Evolutionary conservation across 2,329 filamentous ascomycete genomes (phyloP), one percentile per base, ranked within the genome.

Genomic region (Stromatinia cepivora): DNA sequence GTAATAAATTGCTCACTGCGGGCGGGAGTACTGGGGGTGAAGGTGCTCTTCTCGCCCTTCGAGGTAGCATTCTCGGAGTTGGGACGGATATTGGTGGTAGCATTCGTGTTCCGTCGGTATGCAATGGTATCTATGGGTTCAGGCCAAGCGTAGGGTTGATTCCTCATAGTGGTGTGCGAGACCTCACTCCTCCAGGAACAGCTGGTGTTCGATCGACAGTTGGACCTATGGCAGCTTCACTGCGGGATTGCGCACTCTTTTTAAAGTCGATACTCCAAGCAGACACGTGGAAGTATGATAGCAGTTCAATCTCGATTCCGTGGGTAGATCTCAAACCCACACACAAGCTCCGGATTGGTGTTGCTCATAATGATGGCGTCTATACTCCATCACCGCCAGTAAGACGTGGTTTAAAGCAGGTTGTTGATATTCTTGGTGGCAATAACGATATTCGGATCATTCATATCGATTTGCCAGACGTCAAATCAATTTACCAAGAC

Each of bases 401-500:
- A 11, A 48, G 22, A 39, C 53, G 65, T 6, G 45, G 7, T 59
- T 45, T 59, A 3, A 45, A 45, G 15, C 22, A 45, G 13, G 57
- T 28, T 20, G 13, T 45, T 17, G 57, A 59, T 5, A 20, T n/a
- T 1, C 36, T 59, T 9, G 2, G 13, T 45, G 36, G 9, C 2
- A 20, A 45, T 15, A 39, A 42, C 2, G 13, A 28, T 0, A 13
- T 59, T 6, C 31, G 28, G 13, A 20, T 59, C 8, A 45, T 59
- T 25, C 1, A 15, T 20, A 52, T 59, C 9, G 1, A 59, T 59
- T 1, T 59, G 17, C n/a, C n/a, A 2, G 57, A 59, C 10, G 7
- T 73, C 45, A 70, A 86, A 85, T 69, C 81, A 81, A 28, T 78
- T 88, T 68, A 85, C 88, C 78, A 82, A 82, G 77, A 81, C 13